These are phyloP conservation scores for Phlegmacium glaucopus DNA, from an alignment of 768 basidiomycete genomes.

Conservation along the genomic window DNA sequence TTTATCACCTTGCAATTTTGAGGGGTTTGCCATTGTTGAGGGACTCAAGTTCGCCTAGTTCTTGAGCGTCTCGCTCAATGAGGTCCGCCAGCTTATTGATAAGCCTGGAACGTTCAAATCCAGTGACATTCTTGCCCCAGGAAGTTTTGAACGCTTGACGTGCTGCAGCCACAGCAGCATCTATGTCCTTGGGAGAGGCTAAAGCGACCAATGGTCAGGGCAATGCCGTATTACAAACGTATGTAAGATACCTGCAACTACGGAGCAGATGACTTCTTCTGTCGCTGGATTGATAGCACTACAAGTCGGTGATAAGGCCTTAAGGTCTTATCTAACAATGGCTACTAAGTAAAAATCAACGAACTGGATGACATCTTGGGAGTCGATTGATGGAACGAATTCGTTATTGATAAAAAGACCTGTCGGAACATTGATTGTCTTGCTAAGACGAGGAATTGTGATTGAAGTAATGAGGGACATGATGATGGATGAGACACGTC, in stretches of 20 bases:
- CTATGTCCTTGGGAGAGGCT: constrained; percentile 77
- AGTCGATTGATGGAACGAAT: constrained; percentile 76
- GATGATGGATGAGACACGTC: constrained; percentile 20
- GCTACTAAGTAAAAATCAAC: constrained; percentile 17
- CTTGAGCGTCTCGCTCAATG: constrained; percentile 80
- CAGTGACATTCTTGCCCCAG: constrained; percentile 89
- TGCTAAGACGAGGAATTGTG: constrained; percentile 38
- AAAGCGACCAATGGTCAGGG: constrained; percentile 3
- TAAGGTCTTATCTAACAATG: constrained; percentile 17
- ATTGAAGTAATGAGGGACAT: constrained; percentile 47
- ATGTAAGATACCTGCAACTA: constrained; percentile 51
- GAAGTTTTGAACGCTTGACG: constrained; percentile 78
- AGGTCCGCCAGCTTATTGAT: constrained; percentile 87
- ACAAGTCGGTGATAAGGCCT: constrained; percentile 17
- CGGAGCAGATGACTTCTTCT: constrained; percentile 66
- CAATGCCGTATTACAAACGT: background rate
- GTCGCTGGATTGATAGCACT: constrained; percentile 83
- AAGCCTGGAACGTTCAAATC: constrained; percentile 75
- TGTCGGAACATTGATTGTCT: constrained; percentile 62
- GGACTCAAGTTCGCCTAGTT: constrained; percentile 79
- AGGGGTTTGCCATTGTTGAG: constrained; percentile 94
- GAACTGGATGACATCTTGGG: constrained; percentile 60
- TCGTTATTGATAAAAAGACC: constrained; percentile 92
- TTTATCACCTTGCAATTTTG: constrained; percentile 37
- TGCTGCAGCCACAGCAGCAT: constrained; percentile 80